Conservation (phyloP, 257 asterid genomes). For the Nicotiana knightiana region DNA sequence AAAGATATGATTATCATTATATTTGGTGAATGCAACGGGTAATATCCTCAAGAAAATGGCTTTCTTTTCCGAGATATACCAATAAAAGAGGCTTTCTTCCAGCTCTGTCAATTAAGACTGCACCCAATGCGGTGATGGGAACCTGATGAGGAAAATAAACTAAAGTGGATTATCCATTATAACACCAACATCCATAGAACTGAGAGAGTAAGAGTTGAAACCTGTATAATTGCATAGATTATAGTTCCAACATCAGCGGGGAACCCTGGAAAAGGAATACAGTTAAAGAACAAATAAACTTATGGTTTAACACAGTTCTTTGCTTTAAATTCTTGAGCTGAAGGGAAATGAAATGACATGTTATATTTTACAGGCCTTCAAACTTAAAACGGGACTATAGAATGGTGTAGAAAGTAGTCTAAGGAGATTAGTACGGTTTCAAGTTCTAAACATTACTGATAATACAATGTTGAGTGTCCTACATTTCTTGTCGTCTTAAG, state of each 20-base stretch:
- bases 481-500: neutral
- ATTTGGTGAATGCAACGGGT: neutral
- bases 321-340: neutral
- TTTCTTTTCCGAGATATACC: conserved; percentile 34
- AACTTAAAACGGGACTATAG: neutral
- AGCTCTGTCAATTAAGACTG: conserved; percentile 60
- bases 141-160: conserved; percentile 35
- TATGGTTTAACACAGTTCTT: neutral
- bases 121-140: conserved; percentile 69
- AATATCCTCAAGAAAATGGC: neutral
- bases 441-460: neutral
- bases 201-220: conserved; percentile 17
- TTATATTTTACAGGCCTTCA: neutral
- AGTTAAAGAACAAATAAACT: neutral
- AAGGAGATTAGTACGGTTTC: neutral
- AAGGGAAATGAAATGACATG: neutral
- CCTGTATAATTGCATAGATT: conserved; percentile 78
- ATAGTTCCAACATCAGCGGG: conserved; percentile 83
- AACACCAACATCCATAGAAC: neutral
- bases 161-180: neutral
- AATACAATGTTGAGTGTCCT: neutral
- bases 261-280: conserved; percentile 44
- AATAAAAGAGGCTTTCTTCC: conserved; percentile 87
- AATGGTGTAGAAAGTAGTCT: neutral
- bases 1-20: conserved; percentile 1